Percentiles rank a stretch among this genome's conserved stretches.
Evolutionary conservation across 2,329 filamentous ascomycete genomes (phyloP).

Genomic region (Xylariaceae sp.): DNA sequence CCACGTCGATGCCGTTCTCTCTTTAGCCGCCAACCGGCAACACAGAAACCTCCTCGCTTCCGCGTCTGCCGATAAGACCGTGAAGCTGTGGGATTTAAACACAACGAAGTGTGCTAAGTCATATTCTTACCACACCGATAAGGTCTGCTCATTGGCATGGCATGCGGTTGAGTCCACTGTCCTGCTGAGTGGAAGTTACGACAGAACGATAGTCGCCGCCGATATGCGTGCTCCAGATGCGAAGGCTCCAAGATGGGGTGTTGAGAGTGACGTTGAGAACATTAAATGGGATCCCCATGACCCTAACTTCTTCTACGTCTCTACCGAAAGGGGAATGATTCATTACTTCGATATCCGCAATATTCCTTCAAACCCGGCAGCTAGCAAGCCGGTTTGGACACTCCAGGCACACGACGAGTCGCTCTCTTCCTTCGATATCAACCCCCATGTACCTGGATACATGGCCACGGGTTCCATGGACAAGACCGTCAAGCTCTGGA

Average conservation of each 20-base stretch:
- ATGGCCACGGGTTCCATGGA: slow-evolving; percentile 91
- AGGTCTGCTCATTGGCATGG: slow-evolving; percentile 95
- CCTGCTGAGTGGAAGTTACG: slow-evolving; percentile 88
- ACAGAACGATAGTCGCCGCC: slow-evolving; percentile 86
- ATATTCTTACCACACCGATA: slow-evolving; percentile 93
- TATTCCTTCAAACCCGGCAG: slow-evolving; percentile 64
- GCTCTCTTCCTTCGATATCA: slow-evolving; percentile 88
- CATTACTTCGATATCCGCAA: slow-evolving; percentile 87
- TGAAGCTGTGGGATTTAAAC: slow-evolving; percentile 96
- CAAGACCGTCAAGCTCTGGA: slow-evolving; percentile 96
- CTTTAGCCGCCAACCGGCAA: slow-evolving; percentile 84
- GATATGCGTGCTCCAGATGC: slow-evolving; percentile 93
- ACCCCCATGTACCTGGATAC: slow-evolving; percentile 82
- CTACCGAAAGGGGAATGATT: slow-evolving; percentile 84
- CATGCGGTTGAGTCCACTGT: slow-evolving; percentile 82
- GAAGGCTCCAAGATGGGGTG: slow-evolving; percentile 78
- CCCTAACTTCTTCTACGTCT: slow-evolving; percentile 88
- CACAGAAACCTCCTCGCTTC: slow-evolving; percentile 94
- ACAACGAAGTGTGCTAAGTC: slow-evolving; percentile 91
- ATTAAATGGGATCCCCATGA: slow-evolving; percentile 92
- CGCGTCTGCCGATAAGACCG: slow-evolving; percentile 90
- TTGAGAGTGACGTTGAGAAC: slow-evolving; percentile 92
- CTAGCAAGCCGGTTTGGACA: slow-evolving; percentile 85
- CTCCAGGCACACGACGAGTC: slow-evolving; percentile 93
- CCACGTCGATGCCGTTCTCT: slow-evolving; percentile 89